phyloP scores from a whole-genome alignment of 768 basidiomycete species.

The Amanita molliuscula region DNA sequence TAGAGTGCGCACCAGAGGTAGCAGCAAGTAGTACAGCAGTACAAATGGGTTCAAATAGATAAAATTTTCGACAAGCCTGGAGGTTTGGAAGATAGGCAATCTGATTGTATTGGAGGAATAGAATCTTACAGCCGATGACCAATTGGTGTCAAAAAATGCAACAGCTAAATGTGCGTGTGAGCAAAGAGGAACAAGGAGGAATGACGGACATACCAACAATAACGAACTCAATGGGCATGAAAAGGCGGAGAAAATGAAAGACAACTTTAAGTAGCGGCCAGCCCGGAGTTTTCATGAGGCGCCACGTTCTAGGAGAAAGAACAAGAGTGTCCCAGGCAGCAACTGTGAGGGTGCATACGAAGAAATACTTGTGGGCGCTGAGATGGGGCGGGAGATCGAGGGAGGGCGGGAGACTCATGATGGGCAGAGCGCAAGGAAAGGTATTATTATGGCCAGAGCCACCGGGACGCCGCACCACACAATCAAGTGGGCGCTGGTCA shows the following conservation, averaged over 20 bases:
- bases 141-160: conserved; percentile 76
- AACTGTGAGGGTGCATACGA: conserved; percentile 83
- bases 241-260: conserved; percentile 62
- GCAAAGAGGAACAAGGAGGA: neutral
- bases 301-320: conserved; percentile 69
- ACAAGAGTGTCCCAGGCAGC: conserved; percentile 88
- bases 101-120: neutral
- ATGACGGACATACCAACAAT: conserved; percentile 45
- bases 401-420: conserved; percentile 47
- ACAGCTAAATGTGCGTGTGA: conserved; percentile 37
- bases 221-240: conserved; percentile 75
- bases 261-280: conserved; percentile 76
- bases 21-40: conserved; percentile 74
- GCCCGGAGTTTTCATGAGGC: conserved; percentile 47
- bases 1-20: conserved; percentile 36
- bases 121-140: conserved; percentile 36
- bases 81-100: neutral
- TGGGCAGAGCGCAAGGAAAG: conserved; percentile 10
- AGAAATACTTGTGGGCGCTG: conserved; percentile 81
- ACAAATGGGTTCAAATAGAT: conserved; percentile 79
- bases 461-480: conserved; percentile 2
- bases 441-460: conserved; percentile 1
- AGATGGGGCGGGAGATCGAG: conserved; percentile 72
- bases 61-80: conserved; percentile 59
- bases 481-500: no score